Evolutionary conservation across 192 early-diverging fungal species (phyloP).

Genomic region (Coemansia umbellata): DNA sequence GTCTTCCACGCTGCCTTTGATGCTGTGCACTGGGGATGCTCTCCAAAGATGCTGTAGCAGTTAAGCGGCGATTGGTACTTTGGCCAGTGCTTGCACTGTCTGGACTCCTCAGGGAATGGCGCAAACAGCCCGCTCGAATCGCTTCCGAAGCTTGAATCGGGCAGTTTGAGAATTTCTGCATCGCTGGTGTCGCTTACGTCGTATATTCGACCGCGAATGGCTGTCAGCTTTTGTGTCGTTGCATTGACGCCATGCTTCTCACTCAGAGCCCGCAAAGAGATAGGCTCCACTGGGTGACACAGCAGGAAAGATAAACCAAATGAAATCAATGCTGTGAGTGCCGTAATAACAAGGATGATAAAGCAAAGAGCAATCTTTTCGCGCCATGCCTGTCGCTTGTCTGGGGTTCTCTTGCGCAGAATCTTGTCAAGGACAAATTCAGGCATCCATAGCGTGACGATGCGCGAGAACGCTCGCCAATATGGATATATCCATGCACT

Average conservation of each 20-base stretch:
- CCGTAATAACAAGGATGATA: slow-evolving; percentile 60
- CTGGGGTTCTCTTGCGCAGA: slow-evolving; percentile 53
- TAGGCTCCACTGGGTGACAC: slow-evolving; percentile 34
- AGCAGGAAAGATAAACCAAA: slow-evolving; percentile 32
- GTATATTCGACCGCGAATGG: slow-evolving; percentile 40
- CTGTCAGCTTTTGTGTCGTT: slow-evolving; percentile 4
- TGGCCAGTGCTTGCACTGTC: slow-evolving; percentile 17
- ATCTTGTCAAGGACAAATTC: slow-evolving; percentile 55
- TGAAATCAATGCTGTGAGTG: slow-evolving; percentile 20
- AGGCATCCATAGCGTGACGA: slow-evolving; percentile 70
- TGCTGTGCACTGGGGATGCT: slow-evolving; percentile 6
- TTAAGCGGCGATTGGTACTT: slow-evolving; percentile 29
- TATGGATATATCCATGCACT: slow-evolving; percentile 35
- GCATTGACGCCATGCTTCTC: slow-evolving; percentile 14
- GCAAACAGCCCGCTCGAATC: slow-evolving; percentile 53
- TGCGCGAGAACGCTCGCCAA: slow-evolving; percentile 63
- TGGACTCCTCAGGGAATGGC: slow-evolving; percentile 30
- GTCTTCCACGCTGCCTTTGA: slow-evolving; percentile 10
- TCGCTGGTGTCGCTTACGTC: slow-evolving; percentile 12
- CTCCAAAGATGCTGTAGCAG: slow-evolving; percentile 22
- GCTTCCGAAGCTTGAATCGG: slow-evolving; percentile 34
- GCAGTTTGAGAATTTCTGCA: slow-evolving; percentile 2
- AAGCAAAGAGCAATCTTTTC: slow-evolving; percentile 79
- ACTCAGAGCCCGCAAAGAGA: slow-evolving; percentile 19
- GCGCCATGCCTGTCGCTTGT: slow-evolving; percentile 75